phyloP scores from a whole-genome alignment of 371 early-diverging fungal genomes.

The Rhizomucor miehei region DNA sequence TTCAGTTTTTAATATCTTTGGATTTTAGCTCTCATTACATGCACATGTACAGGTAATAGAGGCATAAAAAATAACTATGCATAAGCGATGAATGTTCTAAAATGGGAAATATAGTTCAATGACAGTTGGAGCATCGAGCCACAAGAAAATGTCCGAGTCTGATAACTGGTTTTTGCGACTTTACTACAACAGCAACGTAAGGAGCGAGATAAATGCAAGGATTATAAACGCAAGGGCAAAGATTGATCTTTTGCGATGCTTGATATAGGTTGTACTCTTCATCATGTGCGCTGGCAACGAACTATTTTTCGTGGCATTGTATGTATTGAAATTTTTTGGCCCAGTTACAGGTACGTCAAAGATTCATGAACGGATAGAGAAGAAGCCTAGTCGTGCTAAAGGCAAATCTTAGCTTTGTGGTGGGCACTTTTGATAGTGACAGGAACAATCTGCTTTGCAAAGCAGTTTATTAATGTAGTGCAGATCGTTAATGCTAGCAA shows the following conservation, averaged over 20 bases:
- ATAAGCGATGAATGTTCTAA: background rate
- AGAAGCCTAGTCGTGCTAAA: too few relatives aligned
- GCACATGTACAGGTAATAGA: constrained; percentile 90
- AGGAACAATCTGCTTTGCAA: constrained; percentile 78
- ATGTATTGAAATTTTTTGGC: constrained; percentile 54
- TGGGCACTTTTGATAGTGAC: constrained; percentile 44
- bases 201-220: constrained; percentile 1
- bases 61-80: background rate
- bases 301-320: constrained; percentile 83
- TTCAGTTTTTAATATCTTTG: constrained; percentile 87
- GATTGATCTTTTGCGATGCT: background rate
- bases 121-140: constrained; percentile 82
- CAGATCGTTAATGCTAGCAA: constrained; percentile 87
- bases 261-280: constrained; percentile 74
- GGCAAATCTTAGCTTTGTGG: constrained; percentile 20
- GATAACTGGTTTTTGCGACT: constrained; percentile 75
- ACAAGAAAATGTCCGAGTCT: constrained; percentile 77
- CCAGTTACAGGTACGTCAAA: constrained; percentile 28
- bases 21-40: constrained; percentile 96
- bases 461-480: constrained; percentile 89
- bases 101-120: constrained; percentile 58
- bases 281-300: constrained; percentile 90
- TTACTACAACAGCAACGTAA: constrained; percentile 88
- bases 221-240: background rate
- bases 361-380: too few relatives aligned